A percentile compares a stretch with the other conserved stretches of the same genome.
These are phyloP conservation scores for Ceratobasidium sp. DNA, from an alignment of 1,284 basidiomycete genomes.

Conservation along the genomic window DNA sequence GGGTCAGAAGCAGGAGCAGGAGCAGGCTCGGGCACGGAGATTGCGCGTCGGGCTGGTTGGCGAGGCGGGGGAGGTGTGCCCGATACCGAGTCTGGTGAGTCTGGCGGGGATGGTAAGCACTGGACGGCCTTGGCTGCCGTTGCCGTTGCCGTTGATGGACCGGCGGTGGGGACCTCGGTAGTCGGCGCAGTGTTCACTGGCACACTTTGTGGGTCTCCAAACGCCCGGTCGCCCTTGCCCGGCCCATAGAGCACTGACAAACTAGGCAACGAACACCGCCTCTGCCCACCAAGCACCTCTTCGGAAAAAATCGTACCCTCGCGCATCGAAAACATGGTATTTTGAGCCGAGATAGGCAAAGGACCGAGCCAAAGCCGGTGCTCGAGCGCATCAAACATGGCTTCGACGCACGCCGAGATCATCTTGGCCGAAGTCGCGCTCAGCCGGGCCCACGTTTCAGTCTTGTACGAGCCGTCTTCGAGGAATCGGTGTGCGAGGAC, in stretches of 20 bases:
- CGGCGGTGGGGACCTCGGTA: background rate
- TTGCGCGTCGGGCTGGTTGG: background rate
- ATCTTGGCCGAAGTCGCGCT: conserved; percentile 24
- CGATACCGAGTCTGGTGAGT: conserved; percentile 13
- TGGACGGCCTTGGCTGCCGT: conserved; percentile 17
- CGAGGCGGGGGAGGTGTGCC: conserved; percentile 24
- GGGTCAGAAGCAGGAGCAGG: background rate
- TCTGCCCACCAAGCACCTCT: conserved; percentile 36
- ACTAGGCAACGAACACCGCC: conserved; percentile 39
- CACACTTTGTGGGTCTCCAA: conserved; percentile 31
- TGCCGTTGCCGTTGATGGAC: conserved; percentile 4
- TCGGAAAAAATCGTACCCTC: conserved; percentile 41
- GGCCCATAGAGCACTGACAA: conserved; percentile 31
- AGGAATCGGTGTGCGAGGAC: conserved; percentile 39
- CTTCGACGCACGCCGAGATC: conserved; percentile 39
- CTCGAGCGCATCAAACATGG: conserved; percentile 44
- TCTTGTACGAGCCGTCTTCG: conserved; percentile 40
- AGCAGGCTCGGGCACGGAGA: conserved; percentile 1
- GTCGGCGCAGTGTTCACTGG: background rate
- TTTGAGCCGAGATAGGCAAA: background rate
- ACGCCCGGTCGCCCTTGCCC: conserved; percentile 13
- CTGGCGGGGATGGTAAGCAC: conserved; percentile 35
- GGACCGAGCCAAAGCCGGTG: conserved; percentile 40
- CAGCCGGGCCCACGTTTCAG: conserved; percentile 40
- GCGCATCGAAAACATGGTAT: conserved; percentile 44